A percentile compares a stretch with the other conserved stretches of the same genome.
phyloP scores from a whole-genome alignment of 306 rosid species.

The Cucurbita moschata region DNA sequence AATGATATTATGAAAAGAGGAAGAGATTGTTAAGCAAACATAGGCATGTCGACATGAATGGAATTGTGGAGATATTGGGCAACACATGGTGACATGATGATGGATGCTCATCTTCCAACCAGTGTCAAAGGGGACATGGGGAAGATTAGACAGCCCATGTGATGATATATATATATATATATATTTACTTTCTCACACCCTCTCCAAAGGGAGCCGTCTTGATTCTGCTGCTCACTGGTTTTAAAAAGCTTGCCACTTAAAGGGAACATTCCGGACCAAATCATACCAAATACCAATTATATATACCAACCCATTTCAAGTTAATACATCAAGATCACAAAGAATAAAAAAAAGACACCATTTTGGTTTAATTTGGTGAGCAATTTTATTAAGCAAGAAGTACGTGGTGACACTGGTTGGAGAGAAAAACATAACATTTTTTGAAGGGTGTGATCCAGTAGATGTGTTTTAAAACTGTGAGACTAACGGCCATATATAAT shows the following conservation, averaged over 20 bases:
- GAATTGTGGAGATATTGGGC: background rate
- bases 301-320: background rate
- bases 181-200: background rate
- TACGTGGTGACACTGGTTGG: no score
- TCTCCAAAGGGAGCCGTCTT: background rate
- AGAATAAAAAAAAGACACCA: background rate
- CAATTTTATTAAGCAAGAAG: no score
- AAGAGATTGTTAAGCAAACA: background rate
- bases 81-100: constrained; percentile 3
- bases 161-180: background rate
- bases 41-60: background rate
- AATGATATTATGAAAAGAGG: no score
- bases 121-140: background rate
- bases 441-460: no score
- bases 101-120: background rate
- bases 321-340: background rate
- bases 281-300: background rate
- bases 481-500: no score
- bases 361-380: background rate
- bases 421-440: no score
- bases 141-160: background rate
- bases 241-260: background rate
- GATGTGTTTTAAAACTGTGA: no score
- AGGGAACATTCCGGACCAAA: constrained; percentile 1
- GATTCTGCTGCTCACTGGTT: background rate